Base-by-base conservation (phyloP, 2,329 filamentous ascomycete species). In the Colletotrichum salicis region DNA sequence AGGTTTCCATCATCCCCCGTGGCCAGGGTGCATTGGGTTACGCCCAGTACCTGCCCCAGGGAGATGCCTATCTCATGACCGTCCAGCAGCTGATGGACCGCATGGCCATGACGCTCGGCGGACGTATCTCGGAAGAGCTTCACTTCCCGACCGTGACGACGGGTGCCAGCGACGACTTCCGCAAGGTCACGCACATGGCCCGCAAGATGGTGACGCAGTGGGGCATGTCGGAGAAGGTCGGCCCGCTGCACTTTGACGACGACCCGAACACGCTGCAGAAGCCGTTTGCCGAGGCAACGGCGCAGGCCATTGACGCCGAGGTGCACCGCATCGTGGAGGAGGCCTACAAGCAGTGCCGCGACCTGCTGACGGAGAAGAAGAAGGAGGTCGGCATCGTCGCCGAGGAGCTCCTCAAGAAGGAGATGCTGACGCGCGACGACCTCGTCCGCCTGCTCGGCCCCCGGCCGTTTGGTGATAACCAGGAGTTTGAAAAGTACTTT, bases 201-300 rank as follows among this genome's bases (percentile, higher is more conserved):
- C 97, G 94, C 22, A 92, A 93, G 73, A 99, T 99, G 96, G 96
- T 99, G 35, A 99, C 96, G n/a, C 94, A 97, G 82, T 99, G 95
- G 92, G 96, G 96, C 76, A 99, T 99, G 96, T 97, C 93, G 52
- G 90, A 94, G 76, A 97, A 97, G 85, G 92, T 99, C 58, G 96
- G 96, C 35, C 95, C 95, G 75, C 88, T 99, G 74, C 93, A 97
- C 86, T 99, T 96, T 82, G 93, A 96, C 77, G 93, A 94, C 80
- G 88, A 94, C 78, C 89, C 93, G 74, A 93, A 94, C 80, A 91
- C 94, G 79, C 84, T 98, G 71, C 92, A 95, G 80, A 99, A 99
- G 86, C 96, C 96, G 0, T 99, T 98, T 84, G 96, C 94, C 27
- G 96, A 99, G 85, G 88, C 94, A 64, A 99, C 96, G 2, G 96